These are phyloP conservation scores for Tylopilus subfusipes DNA, from an alignment of 768 basidiomycete genomes.

Conservation along the genomic window DNA sequence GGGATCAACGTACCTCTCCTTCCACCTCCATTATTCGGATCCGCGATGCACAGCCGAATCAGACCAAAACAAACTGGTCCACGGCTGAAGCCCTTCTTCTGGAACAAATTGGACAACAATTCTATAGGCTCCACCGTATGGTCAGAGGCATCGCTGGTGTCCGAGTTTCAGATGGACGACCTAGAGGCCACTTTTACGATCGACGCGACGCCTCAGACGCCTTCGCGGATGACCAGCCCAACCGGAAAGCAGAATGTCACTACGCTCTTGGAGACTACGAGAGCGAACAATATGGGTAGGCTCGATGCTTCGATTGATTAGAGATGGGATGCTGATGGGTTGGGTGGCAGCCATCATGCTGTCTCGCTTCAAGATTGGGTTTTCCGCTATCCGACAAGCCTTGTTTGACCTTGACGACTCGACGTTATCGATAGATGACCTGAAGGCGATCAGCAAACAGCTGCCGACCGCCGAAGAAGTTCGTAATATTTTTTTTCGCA, in stretches of 20 bases:
- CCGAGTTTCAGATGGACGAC: conserved; percentile 60
- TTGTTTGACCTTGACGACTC: conserved; percentile 70
- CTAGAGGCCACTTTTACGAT: conserved; percentile 72
- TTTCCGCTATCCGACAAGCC: conserved; percentile 64
- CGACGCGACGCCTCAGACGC: conserved; percentile 41
- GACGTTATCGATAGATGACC: conserved; percentile 64
- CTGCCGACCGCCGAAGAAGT: conserved; percentile 85
- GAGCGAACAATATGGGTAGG: conserved; percentile 80
- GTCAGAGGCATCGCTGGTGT: conserved; percentile 47
- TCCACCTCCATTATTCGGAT: conserved; percentile 25
- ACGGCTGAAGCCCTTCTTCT: conserved; percentile 84
- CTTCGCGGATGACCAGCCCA: conserved; percentile 40
- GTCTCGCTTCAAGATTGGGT: conserved; percentile 62
- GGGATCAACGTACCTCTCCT: conserved; percentile 14
- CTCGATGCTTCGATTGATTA: conserved; percentile 12
- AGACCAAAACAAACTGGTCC: conserved; percentile 41
- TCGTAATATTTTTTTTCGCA: conserved; percentile 1
- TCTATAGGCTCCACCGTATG: conserved; percentile 59
- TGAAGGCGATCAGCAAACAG: conserved; percentile 71
- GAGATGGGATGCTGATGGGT: conserved; percentile 1
- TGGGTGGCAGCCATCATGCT: conserved; percentile 72
- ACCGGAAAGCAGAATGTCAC: conserved; percentile 58
- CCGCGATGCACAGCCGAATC: conserved; percentile 32
- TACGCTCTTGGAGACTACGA: conserved; percentile 72
- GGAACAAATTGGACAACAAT: conserved; percentile 69